A percentile compares a stretch with the other conserved stretches of the same genome.
phyloP scores from a whole-genome alignment of 208 protist species.

The Herpetomonas tarakana region DNA sequence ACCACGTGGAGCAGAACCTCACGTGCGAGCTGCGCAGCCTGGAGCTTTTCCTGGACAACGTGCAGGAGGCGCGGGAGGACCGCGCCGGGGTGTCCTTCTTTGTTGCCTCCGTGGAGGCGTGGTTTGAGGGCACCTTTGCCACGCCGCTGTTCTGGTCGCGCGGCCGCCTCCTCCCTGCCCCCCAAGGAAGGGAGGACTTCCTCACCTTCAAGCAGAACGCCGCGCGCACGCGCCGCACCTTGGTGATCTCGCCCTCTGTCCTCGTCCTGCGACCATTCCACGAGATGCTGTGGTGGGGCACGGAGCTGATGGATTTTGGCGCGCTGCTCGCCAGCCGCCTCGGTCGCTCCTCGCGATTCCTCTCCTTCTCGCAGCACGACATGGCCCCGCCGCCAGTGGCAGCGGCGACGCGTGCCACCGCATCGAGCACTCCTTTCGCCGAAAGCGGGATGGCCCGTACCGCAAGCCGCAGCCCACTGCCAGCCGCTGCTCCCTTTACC shows the following conservation, averaged over 20 bases:
- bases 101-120: constrained; percentile 25
- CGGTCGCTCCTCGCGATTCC: background rate
- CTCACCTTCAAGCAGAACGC: constrained; percentile 60
- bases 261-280: constrained; percentile 50
- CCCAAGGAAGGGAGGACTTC: constrained; percentile 23
- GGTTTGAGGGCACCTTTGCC: constrained; percentile 46
- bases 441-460: background rate
- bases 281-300: constrained; percentile 66
- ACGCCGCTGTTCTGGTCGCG: constrained; percentile 47
- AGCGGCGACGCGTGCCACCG: too few species aligned
- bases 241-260: constrained; percentile 31
- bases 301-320: constrained; percentile 19
- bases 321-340: background rate
- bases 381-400: background rate
- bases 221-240: constrained; percentile 30
- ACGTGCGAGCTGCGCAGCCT: constrained; percentile 8
- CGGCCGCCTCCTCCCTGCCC: constrained; percentile 1
- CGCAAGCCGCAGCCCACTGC: too few species aligned
- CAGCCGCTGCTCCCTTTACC: too few species aligned
- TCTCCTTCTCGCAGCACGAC: background rate
- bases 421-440: background rate
- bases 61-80: constrained; percentile 21
- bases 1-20: constrained; percentile 26
- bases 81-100: constrained; percentile 35
- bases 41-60: constrained; percentile 18